Conservation (phyloP, 1,139 yeast genomes). For the Pichia sp. region DNA sequence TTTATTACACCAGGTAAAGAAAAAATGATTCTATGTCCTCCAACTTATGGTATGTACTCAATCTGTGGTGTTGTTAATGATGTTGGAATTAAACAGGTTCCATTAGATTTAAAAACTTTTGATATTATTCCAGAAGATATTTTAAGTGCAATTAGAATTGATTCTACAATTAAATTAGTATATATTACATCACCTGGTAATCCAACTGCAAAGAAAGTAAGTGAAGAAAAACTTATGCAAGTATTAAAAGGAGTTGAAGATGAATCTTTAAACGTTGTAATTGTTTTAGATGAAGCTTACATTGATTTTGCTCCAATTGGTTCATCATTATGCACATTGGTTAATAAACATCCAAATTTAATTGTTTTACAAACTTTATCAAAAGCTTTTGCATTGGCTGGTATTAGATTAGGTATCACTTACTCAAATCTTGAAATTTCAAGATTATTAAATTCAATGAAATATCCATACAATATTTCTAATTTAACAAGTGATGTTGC, state of each 20-base stretch:
- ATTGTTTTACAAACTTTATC: conserved; percentile 89
- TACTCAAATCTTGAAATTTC: conserved; percentile 59
- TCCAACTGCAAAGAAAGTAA: conserved; percentile 74
- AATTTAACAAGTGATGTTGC: conserved; percentile 76
- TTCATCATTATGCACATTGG: conserved; percentile 73
- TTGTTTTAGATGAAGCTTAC: conserved; percentile 92
- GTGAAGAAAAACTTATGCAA: conserved; percentile 41
- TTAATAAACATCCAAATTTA: conserved; percentile 72
- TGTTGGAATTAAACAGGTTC: conserved; percentile 67
- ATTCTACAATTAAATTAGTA: conserved; percentile 59
- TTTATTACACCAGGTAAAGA: conserved; percentile 78
- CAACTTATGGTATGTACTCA: conserved; percentile 95
- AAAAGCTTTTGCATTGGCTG: conserved; percentile 94
- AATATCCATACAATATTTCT: conserved; percentile 93
- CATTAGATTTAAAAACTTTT: conserved; percentile 55
- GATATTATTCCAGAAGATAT: conserved; percentile 60
- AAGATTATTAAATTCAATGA: conserved; percentile 71
- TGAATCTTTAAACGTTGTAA: conserved; percentile 62
- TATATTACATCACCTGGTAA: conserved; percentile 98
- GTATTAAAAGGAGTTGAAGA: conserved; percentile 41
- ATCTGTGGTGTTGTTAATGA: conserved; percentile 90
- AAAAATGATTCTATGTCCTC: conserved; percentile 81
- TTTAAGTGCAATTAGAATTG: conserved; percentile 43
- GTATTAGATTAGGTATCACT: conserved; percentile 82
- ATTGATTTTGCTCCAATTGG: conserved; percentile 71